Base-by-base conservation (phyloP, 202 grass and related monocot species). In the Dendrocalamus latiflorus region DNA sequence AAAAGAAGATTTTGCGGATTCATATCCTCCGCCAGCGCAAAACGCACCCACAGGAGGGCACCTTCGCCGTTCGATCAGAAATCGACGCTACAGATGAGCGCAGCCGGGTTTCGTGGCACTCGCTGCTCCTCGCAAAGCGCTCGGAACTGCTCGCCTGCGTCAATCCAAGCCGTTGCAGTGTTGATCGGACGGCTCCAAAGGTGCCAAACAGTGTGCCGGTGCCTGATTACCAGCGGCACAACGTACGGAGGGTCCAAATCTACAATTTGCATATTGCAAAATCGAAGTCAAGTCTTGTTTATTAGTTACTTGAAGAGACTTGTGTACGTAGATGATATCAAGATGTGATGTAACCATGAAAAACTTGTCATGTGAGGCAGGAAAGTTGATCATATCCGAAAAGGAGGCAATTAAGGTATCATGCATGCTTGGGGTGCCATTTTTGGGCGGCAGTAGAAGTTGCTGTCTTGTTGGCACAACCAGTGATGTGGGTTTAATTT, bases 391-490 rank as follows among this genome's bases (percentile, higher is more conserved):
- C 14, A 3, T 9, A 18, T 4, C 3, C 8, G 1, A 13, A 17
- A 21, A 39, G 1, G 9, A 10, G 17, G 15, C 20, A 34, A 22
- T 8, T 2, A 66, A 9, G 21, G 30, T 12, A 18, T 51, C 33
- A 26, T 65, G 39, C 18, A 28, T 44, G 26, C 36, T 17, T 70
- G 4, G 26, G 20, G 8, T 73, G 58, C 16, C 25, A 50, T 51
- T 60, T 65, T 67, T 48, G 20, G 34, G 58, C 65, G 33, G 61
- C 82, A 64, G 72, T 36, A 77, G 1, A 82, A 44, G 72, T 34
- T 64, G 72, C 53, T 70, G 22, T 82, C 85, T 62, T 72, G 57
- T 72, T 72, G 58, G 36, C 80, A 62, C 58, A 26, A 58, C 20
- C 11, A 72, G 59, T 67, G 62, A 69, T 68, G 84, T 86, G 76